Base-by-base conservation (phyloP, 1,139 yeast species). In the Candida sp. region DNA sequence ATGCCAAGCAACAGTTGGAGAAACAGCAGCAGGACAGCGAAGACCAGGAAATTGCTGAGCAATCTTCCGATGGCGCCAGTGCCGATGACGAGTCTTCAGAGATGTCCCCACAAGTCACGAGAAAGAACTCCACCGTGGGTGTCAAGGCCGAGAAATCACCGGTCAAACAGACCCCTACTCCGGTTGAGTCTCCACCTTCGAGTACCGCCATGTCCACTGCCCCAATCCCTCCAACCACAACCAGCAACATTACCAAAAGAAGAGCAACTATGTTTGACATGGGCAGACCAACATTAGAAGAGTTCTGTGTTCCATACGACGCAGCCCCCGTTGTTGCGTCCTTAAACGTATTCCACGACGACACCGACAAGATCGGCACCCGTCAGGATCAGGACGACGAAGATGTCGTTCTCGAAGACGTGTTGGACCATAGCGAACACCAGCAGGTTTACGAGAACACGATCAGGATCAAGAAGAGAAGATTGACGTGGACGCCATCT, bases 321-420 rank as follows among this genome's bases (percentile, higher is more conserved):
- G 23, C 26, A 12, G 91, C 93, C 25, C 94, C 94, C 1, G 38
- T 34, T 6, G 93, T 88, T 31, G 91, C 91, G 17, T 83, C 88
- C 1, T 68, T 85, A 53, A 64, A 65, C 42, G 72, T 65, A 44
- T 35, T 51, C 25, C 49, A 8, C 22, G 42, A 9, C 23, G 38
- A 23, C 5, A 34, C 6, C 7, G 46, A 46, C 2, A 41, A 27
- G 5, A 30, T 45, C 57, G 34, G 67, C 62, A 30, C 58, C 65
- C 91, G 26, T 90, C 90, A 25, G 81, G 87, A 1, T 67, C 64
- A 43, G 68, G 63, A 43, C 35, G 12, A 32, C 35, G n/a, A 32
- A 9, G 12, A 32, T 2, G 17, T n/a, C 5, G 83, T 79, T 23
- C 68, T 75, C 46, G 81, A 76, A 48, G 83, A 77, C 53, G 54